Evolutionary conservation across 306 rosid genomes (phyloP), one percentile per base, ranked within the genome.

Genomic region (Cicer judaicum): DNA sequence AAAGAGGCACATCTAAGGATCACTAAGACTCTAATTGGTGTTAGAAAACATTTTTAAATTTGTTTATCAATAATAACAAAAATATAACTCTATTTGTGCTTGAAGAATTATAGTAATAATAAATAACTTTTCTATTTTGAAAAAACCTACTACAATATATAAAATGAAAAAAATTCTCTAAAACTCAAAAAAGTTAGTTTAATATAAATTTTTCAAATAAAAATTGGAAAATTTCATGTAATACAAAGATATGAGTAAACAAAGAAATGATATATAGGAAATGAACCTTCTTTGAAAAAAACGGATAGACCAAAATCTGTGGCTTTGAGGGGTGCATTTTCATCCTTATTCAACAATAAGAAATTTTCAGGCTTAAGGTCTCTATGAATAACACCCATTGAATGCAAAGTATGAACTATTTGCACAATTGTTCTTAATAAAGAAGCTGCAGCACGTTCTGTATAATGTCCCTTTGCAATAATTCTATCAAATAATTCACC

Each of bases 291-390:
- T 73, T 80, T 82, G 77, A 39, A 82, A 55, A 85, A 85, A 6
- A 77, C 72, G 13, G 89, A 85, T 7, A 85, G 75, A 60, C 89
- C 87, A 65, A 86, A 83, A 78, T 86, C 85, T 0, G 85, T 83
- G 64, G 83, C 89, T 68, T 86, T 86, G 40, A 86, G 78, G n/a
- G 86, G 78, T 2, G 87, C 48, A 78, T 70, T 62, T 15, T 86
- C 87, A 12, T 78, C 81, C 21, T 70, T 69, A 48, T 15, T 80
- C 63, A 74, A 70, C 74, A 86, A 78, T 67, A 86, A 76, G 72
- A 86, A 86, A 83, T 83, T 86, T 78, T 86, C 89, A 2, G 87
- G 89, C 74, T 86, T 86, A 24, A 86, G 87, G 54, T 85, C 89
- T 67, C 89, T 77, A 70, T 83, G 89, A 60, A 81, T 85, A 8